Base-by-base conservation (phyloP, 2,329 filamentous ascomycete species). In the Reticulascus tulasneorum region DNA sequence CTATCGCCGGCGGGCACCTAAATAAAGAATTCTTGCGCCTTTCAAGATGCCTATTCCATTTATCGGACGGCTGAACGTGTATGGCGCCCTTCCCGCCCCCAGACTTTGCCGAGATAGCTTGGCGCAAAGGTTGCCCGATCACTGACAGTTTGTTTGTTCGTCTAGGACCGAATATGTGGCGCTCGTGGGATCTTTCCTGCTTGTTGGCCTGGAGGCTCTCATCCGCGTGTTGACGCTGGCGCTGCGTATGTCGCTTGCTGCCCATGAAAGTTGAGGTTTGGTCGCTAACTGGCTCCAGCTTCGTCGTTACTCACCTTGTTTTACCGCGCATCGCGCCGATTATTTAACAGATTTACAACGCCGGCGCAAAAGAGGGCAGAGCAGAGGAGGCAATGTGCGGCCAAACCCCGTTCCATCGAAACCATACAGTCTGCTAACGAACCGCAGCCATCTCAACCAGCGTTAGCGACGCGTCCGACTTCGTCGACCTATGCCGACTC, bases 401-500 rank as follows among this genome's bases (percentile, higher is more conserved):
- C 20, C 32, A 17, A 17, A 13, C 13, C 15, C 20, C 17, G 16
- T 15, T 28, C 9, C 8, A 29, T 17, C 12, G 18, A n/a, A 20
- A 38, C 35, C 23, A n/a, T 53, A 58, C 9, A 63, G 73, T 74
- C 36, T 56, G 65, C 74, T 47, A 74, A 86, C 53, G 64, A 80
- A 16, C 79, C 77, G 52, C 45, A 80, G 79, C 76, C 24, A 73
- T 88, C 37, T 87, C 86, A 24, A 75, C 67, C n/a, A 79, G 82
- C 8, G 82, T 98, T 39, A 84, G 88, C 37, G 83, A 93, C 55
- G 88, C 91, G 5, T 79, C 86, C 42, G 93, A 97, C 55, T 97
- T 98, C 58, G 80, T 88, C 29, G 91, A 97, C 55, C 76, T 98
- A n/a, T 97, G 91, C 62, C 83, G 82, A 24, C 67, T 95, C 10